These are phyloP conservation scores for Suillus paluster DNA, from an alignment of 768 basidiomycete genomes.

Conservation along the genomic window DNA sequence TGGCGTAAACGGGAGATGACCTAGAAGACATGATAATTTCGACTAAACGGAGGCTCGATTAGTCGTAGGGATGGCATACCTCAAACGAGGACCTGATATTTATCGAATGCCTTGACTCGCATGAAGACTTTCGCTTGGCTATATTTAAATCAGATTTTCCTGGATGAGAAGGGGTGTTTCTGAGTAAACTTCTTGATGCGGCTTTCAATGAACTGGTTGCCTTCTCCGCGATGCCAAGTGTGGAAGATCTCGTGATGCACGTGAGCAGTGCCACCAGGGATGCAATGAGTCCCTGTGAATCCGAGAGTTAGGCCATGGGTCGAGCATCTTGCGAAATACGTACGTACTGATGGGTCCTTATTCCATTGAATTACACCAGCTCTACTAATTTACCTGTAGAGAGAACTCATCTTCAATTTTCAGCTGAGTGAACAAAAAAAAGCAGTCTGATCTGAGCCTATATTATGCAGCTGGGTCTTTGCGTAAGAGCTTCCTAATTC, in stretches of 20 bases:
- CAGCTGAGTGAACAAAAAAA: not conserved
- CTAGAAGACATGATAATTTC: conserved; percentile 30
- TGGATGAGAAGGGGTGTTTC: conserved; percentile 9
- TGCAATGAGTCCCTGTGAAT: conserved; percentile 6
- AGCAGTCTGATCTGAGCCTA: not conserved
- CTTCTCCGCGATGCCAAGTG: conserved; percentile 21
- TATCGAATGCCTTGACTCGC: conserved; percentile 22
- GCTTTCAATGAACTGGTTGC: conserved; percentile 17
- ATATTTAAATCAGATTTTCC: conserved; percentile 21
- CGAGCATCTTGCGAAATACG: not conserved
- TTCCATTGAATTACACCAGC: not conserved
- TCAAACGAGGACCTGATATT: conserved; percentile 24
- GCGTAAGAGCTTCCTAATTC: not conserved
- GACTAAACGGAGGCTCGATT: conserved; percentile 4
- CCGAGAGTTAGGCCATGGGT: conserved; percentile 8
- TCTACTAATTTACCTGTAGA: not conserved
- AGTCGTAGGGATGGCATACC: conserved; percentile 8
- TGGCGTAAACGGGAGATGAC: conserved; percentile 29
- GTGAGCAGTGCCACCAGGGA: conserved; percentile 9
- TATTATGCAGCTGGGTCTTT: not conserved
- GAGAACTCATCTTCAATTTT: not conserved
- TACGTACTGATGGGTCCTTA: not conserved
- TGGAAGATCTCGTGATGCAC: conserved; percentile 14
- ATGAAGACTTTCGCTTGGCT: conserved; percentile 28
- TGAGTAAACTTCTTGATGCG: conserved; percentile 29